These are phyloP conservation scores for Colletotrichum lupini DNA, from an alignment of 2,329 filamentous ascomycete genomes.

Conservation along the genomic window DNA sequence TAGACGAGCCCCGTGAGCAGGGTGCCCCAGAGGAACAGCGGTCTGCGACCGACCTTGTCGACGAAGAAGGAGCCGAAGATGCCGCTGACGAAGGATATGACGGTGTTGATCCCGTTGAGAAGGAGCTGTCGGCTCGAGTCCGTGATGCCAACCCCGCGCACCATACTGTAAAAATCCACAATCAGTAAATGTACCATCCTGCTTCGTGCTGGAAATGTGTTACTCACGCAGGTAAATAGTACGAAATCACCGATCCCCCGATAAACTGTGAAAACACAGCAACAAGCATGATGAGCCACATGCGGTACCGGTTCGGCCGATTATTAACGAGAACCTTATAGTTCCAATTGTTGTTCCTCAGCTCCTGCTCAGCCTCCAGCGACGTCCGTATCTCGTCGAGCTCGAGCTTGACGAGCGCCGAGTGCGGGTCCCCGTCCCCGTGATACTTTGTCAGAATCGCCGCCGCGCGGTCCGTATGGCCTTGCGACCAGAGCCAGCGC, in stretches of 20 bases:
- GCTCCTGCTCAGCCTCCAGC: conserved; percentile 52
- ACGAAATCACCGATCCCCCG: conserved; percentile 59
- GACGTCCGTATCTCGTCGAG: conserved; percentile 60
- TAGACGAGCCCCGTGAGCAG: conserved; percentile 43
- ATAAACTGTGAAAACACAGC: conserved; percentile 61
- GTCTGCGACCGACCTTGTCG: conserved; percentile 57
- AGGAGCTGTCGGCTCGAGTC: conserved; percentile 45
- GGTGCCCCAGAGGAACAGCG: conserved; percentile 56
- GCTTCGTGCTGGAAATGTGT: conserved; percentile 54
- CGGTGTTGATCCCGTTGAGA: conserved; percentile 53
- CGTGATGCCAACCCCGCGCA: conserved; percentile 55
- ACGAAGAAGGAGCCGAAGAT: conserved; percentile 53
- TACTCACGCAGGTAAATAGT: conserved; percentile 52
- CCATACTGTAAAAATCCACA: conserved; percentile 43
- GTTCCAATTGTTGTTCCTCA: conserved; percentile 48
- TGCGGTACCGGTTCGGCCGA: conserved; percentile 58
- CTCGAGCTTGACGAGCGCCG: conserved; percentile 49
- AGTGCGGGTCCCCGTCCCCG: conserved; percentile 52
- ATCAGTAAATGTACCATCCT: background rate
- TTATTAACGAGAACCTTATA: conserved; percentile 59
- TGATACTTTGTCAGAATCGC: conserved; percentile 52
- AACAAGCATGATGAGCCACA: conserved; percentile 58
- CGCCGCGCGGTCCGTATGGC: conserved; percentile 42
- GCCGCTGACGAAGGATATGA: conserved; percentile 54
- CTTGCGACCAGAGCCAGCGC: conserved; percentile 53